Base-by-base conservation (phyloP, 192 early-diverging fungal genomes). In the Diversispora eburnea region DNA sequence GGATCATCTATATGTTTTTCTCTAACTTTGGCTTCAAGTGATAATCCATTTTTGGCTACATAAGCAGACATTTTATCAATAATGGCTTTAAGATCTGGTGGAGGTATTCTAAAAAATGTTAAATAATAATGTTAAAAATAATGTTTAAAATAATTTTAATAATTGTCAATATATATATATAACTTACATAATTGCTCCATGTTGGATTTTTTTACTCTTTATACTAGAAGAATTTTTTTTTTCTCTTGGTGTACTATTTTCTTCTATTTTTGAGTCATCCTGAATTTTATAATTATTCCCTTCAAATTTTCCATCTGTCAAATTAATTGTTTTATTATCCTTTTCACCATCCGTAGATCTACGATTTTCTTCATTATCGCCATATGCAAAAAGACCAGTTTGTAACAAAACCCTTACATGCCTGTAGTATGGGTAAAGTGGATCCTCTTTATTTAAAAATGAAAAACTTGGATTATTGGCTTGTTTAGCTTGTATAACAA, bases 401-500 rank as follows among this genome's bases (percentile, higher is more conserved):
- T 82, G 83, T 79, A 90, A 82, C 9, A 91, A 81, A 81, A 82
- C 84, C 5, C 82, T 67, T 3, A 92, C 74, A 73, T 91, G 89
- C 70, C 83, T 83, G 76, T 92, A 94, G 70, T 91, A 94, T 39
- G 85, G 77, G 72, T 92, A 85, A n/a, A 91, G 75, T 1, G 58
- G 68, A 67, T 88, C 77, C 3, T 78, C 76, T 9, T 81, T 79
- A 65, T 85, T 82, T 66, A 94, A 75, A 75, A 94, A 94, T 4
- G 79, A 84, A 80, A 92, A 93, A 13, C 86, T 84, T 19, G 85
- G 84, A 61, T 91, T 93, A 25, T 83, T 86, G 0, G 85, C 89
- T 72, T 93, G 90, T 75, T 88, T 88, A 64, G 87, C 91, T 70
- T 93, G 89, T 25, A 93, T 83, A 43, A 85, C 72, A 55, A 92